Percentiles rank a stretch among this genome's conserved stretches.
Conservation (phyloP, 169 alveolate species). For the Babesia gibsoni region DNA sequence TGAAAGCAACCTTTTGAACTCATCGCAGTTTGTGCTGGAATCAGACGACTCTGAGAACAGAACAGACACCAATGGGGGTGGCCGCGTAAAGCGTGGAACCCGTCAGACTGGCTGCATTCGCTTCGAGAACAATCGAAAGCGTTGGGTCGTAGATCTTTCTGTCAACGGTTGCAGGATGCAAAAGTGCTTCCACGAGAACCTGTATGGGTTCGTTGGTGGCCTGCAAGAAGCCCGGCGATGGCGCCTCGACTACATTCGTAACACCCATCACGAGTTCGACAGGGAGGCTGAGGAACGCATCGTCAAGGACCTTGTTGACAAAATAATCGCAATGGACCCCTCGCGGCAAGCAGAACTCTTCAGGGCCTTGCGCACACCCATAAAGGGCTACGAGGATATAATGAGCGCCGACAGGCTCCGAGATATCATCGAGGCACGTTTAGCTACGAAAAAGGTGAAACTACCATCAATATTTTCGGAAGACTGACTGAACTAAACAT, state of each 20-base stretch:
- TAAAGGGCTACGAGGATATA: constrained; percentile 32
- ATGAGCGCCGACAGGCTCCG: not conserved
- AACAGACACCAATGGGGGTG: not conserved
- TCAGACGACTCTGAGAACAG: not conserved
- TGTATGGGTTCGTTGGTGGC: constrained; percentile 58
- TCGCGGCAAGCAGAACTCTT: constrained; percentile 9
- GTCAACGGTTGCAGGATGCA: constrained; percentile 57
- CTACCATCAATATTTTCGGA: too few species aligned
- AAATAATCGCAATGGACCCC: constrained; percentile 26
- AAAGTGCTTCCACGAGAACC: constrained; percentile 66
- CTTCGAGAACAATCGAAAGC: constrained; percentile 50
- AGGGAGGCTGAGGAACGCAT: constrained; percentile 29
- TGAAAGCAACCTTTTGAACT: not conserved
- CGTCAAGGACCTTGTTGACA: constrained; percentile 55
- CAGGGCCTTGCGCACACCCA: constrained; percentile 34
- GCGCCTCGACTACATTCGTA: constrained; percentile 48
- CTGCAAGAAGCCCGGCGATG: constrained; percentile 58
- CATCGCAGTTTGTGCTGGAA: not conserved
- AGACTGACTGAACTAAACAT: too few species aligned
- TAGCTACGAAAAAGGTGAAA: too few species aligned
- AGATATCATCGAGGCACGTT: constrained; percentile 21
- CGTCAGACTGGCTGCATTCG: constrained; percentile 64
- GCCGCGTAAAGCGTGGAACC: not conserved
- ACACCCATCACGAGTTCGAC: constrained; percentile 2
- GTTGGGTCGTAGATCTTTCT: constrained; percentile 67